phyloP scores from a whole-genome alignment of 768 basidiomycete genomes.

The Rhizopogon rudus region DNA sequence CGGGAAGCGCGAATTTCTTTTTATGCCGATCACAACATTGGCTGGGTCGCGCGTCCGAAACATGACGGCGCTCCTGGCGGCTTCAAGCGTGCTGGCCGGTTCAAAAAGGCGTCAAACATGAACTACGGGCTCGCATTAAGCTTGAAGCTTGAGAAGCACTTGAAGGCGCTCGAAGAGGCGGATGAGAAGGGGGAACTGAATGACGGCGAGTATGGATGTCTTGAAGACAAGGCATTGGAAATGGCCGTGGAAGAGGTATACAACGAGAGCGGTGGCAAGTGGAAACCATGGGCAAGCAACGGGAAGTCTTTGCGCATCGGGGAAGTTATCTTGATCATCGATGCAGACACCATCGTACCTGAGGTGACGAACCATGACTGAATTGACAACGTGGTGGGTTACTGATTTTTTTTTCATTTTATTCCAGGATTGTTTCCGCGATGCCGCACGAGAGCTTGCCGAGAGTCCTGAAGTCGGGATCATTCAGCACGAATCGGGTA shows the following conservation, averaged over 20 bases:
- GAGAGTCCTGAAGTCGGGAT: conserved; percentile 85
- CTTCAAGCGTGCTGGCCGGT: conserved; percentile 78
- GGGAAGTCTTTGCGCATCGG: conserved; percentile 72
- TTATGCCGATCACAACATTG: conserved; percentile 75
- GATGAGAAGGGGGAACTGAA: conserved; percentile 34
- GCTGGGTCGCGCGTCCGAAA: conserved; percentile 77
- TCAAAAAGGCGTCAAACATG: conserved; percentile 92
- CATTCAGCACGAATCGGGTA: conserved; percentile 85
- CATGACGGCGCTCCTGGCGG: conserved; percentile 60
- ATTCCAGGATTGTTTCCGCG: conserved; percentile 78
- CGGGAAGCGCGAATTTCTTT: conserved; percentile 62
- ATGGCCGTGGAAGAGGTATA: conserved; percentile 72
- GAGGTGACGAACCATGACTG: conserved; percentile 35
- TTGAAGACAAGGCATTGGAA: conserved; percentile 68
- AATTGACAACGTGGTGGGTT: background rate
- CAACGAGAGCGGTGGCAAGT: conserved; percentile 50
- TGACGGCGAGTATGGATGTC: conserved; percentile 27
- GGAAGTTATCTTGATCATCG: conserved; percentile 78
- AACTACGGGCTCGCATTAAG: conserved; percentile 75
- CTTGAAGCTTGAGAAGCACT: conserved; percentile 42
- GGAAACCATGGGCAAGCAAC: conserved; percentile 76
- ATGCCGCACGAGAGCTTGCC: conserved; percentile 75
- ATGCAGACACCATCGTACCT: conserved; percentile 82
- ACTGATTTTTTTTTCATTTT: background rate
- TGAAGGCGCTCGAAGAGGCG: conserved; percentile 30